Evolutionary conservation across 352 stramenopile genomes (phyloP), one percentile per base, ranked within the genome.

Genomic region (Globisporangium abappressorium): DNA sequence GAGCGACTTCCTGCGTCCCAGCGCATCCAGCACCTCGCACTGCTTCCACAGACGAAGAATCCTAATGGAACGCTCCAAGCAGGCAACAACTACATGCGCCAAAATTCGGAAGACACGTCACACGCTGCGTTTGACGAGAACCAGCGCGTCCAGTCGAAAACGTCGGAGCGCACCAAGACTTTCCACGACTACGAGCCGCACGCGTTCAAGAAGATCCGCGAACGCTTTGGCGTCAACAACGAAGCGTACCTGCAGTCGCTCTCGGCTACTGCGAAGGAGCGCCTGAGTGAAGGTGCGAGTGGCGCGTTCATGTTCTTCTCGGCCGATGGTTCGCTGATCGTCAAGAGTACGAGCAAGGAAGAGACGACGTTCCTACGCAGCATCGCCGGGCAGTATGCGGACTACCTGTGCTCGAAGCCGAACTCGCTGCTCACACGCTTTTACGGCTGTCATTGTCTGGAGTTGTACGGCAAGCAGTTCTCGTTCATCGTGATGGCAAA

Each of bases 401-500:
- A 94, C 28, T 96, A 97, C 68, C 55, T 98, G 70, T 89, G 87
- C 64, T 78, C 81, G 15, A 89, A 97, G 70, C 90, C 89, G 53
- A 88, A 89, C 43, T 95, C 86, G 33, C 68, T 97, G 24, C 72
- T 98, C 24, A 92, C 91, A 36, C 90, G 92, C 46, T 97, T 97
- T 41, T 96, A 97, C 63, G 92, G 92, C 6, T 97, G 90, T 59
- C 92, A 98, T 66, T 92, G 87, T 49, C 75, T 98, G 46, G 81
- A 94, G 64, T 67, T 98, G 49, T 97, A 97, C 69, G 87, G 91
- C n/a, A 92, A 96, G 64, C 81, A 94, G 72, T 96, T 97, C 38
- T 94, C 79, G 33, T 98, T 98, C 53, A 87, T 98, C 11, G 91
- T 98, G 34, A 98, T 98, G 91, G 88, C 86, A 34, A 98, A 98